A percentile compares a stretch with the other conserved stretches of the same genome.
Evolutionary conservation across 345 rosid genomes (phyloP).

Genomic region (Iberis pinnata): DNA sequence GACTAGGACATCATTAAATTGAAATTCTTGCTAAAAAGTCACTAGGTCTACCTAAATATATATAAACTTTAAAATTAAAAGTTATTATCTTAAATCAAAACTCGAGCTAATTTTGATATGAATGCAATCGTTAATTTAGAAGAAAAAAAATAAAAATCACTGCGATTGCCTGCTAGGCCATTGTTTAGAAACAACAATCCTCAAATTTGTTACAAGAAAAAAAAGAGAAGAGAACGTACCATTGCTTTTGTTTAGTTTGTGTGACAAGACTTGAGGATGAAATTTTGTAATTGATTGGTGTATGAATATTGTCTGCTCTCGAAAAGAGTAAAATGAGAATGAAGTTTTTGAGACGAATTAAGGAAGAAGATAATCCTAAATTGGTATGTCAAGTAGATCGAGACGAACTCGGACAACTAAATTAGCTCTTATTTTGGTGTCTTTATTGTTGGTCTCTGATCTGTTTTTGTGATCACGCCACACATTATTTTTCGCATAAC

Average conservation of each 20-base stretch:
- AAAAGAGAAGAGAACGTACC: conserved; percentile 19
- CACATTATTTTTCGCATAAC: conserved; percentile 23
- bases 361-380: conserved; percentile 12
- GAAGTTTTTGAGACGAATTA: not conserved
- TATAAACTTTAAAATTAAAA: not conserved
- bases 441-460: conserved; percentile 20
- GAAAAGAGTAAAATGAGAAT: conserved; percentile 13
- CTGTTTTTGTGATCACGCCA: conserved; percentile 19
- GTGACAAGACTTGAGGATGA: conserved; percentile 13
- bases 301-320: conserved; percentile 14
- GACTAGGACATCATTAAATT: not conserved
- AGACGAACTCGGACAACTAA: conserved; percentile 24
- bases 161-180: not conserved
- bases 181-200: conserved; percentile 1
- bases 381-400: conserved; percentile 22
- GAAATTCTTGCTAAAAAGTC: not conserved
- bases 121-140: not conserved
- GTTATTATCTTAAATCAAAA: not conserved
- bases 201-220: not conserved
- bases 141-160: not conserved
- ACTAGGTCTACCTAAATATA: not conserved
- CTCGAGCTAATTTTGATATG: not conserved
- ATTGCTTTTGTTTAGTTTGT: conserved; percentile 17
- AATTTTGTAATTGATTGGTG: not conserved
- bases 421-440: not conserved